Evolutionary conservation across 139 green algal species (phyloP).

Genomic region (Yamagishiella unicocca): DNA sequence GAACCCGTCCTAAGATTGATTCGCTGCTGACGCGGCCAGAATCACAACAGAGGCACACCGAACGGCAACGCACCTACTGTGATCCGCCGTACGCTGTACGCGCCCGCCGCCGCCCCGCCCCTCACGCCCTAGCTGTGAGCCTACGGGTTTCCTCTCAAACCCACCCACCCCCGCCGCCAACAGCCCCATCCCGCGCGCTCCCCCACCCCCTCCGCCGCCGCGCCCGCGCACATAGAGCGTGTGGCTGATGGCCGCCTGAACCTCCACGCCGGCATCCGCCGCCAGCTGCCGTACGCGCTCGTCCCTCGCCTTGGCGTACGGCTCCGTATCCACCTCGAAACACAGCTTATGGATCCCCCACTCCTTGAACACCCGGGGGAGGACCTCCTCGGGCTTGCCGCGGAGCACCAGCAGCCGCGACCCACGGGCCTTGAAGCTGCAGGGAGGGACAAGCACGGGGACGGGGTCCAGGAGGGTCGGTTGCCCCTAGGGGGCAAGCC

Average conservation of each 20-base stretch:
- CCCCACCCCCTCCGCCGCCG: not conserved
- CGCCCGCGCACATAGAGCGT: conserved; percentile 85
- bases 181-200: not conserved
- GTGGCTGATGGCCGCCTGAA: conserved; percentile 75
- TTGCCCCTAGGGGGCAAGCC: too few relatives aligned
- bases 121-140: not conserved
- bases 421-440: conserved; percentile 69
- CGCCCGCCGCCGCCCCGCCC: not conserved
- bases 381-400: conserved; percentile 72
- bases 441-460: too few relatives aligned
- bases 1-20: too few relatives aligned
- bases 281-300: conserved; percentile 58
- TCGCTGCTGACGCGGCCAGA: too few relatives aligned
- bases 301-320: conserved; percentile 82
- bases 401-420: conserved; percentile 80
- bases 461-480: too few relatives aligned
- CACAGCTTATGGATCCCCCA: conserved; percentile 79
- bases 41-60: too few relatives aligned
- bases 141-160: too few relatives aligned
- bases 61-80: too few relatives aligned
- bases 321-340: conserved; percentile 93
- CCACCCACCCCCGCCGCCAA: too few relatives aligned
- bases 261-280: conserved; percentile 67
- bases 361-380: conserved; percentile 52
- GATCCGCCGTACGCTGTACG: too few relatives aligned